phyloP scores from a whole-genome alignment of 257 asterid species.

The Verbascum thapsus region DNA sequence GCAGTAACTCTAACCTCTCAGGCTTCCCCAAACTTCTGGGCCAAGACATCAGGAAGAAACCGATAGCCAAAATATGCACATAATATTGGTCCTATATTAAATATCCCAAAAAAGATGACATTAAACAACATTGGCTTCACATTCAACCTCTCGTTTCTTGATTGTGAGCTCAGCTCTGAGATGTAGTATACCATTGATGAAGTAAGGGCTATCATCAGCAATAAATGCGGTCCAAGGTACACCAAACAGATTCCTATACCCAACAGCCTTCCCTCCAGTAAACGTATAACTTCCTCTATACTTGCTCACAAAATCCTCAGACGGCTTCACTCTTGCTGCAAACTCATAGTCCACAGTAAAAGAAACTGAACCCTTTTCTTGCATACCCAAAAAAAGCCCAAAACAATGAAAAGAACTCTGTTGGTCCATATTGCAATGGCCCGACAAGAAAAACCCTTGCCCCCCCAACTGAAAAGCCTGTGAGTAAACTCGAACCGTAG shows the following conservation, averaged over 20 bases:
- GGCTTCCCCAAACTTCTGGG: background rate
- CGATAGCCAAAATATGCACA: constrained; percentile 25
- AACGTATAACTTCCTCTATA: constrained; percentile 62
- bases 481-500: constrained; percentile 67
- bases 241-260: constrained; percentile 68
- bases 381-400: constrained; percentile 85
- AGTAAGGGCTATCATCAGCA: constrained; percentile 58
- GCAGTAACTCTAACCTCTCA: background rate
- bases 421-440: constrained; percentile 87
- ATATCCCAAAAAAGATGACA: constrained; percentile 14
- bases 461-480: constrained; percentile 92
- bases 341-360: constrained; percentile 76
- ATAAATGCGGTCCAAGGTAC: constrained; percentile 66
- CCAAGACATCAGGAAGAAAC: background rate
- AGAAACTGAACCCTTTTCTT: constrained; percentile 62
- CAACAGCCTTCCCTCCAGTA: constrained; percentile 77
- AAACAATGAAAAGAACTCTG: constrained; percentile 60
- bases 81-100: constrained; percentile 9
- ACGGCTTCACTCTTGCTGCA: constrained; percentile 57
- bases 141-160: constrained; percentile 35
- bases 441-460: constrained; percentile 81
- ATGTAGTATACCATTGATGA: constrained; percentile 74
- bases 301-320: constrained; percentile 60
- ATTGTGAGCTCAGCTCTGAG: constrained; percentile 74
- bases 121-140: constrained; percentile 5